Conservation (phyloP, 495 filamentous ascomycete species). For the Tuber melanosporum region DNA sequence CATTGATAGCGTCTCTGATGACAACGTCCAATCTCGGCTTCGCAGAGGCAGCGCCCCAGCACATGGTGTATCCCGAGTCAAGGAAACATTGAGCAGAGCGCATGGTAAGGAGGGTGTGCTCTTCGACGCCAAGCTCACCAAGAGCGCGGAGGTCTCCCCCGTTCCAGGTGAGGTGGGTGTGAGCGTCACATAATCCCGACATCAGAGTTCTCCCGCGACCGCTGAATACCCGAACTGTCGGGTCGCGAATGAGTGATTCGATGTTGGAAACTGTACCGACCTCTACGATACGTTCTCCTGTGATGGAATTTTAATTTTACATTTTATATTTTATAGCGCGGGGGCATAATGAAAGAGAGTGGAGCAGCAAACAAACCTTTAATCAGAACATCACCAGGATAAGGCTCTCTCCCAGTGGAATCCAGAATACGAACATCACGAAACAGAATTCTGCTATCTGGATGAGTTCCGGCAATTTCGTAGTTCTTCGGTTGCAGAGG, state of each 20-base stretch:
- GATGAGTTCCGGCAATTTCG: slow-evolving; percentile 43
- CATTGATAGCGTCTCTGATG: slow-evolving; percentile 53
- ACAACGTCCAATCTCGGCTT: slow-evolving; percentile 50
- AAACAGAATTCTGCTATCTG: slow-evolving; percentile 46
- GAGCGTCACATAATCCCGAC: slow-evolving; percentile 49
- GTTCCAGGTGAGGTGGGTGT: slow-evolving; percentile 52
- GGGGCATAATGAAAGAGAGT: neutral
- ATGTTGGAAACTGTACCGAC: slow-evolving; percentile 46
- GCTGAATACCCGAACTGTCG: slow-evolving; percentile 44
- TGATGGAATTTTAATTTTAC: slow-evolving; percentile 12
- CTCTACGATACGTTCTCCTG: slow-evolving; percentile 43
- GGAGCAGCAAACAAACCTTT: slow-evolving; percentile 29
- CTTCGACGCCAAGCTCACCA: slow-evolving; percentile 46
- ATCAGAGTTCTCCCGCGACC: slow-evolving; percentile 48
- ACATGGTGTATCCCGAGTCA: slow-evolving; percentile 50
- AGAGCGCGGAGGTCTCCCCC: slow-evolving; percentile 44
- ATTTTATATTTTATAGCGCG: neutral
- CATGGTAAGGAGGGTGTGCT: slow-evolving; percentile 49
- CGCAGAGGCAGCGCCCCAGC: slow-evolving; percentile 51
- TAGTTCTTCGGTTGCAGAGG: slow-evolving; percentile 42
- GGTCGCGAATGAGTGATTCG: slow-evolving; percentile 41
- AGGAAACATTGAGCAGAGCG: slow-evolving; percentile 47
- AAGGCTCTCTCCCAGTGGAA: slow-evolving; percentile 47
- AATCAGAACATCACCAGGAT: slow-evolving; percentile 50
- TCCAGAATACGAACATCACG: slow-evolving; percentile 50